phyloP scores from a whole-genome alignment of 306 rosid species.

The Sophora flavescens region DNA sequence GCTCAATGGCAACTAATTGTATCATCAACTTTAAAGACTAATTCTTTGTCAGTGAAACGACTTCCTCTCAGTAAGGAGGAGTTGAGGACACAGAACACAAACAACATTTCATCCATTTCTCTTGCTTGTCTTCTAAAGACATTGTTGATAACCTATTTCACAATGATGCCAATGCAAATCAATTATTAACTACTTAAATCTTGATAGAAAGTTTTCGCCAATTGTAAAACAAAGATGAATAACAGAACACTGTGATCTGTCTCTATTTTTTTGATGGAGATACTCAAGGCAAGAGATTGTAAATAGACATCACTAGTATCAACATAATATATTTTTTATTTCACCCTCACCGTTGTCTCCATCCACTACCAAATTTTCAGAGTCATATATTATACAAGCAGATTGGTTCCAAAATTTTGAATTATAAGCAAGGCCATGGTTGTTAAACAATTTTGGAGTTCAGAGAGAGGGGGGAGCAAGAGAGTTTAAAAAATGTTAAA shows the following conservation, averaged over 20 bases:
- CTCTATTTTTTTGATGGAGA: neutral
- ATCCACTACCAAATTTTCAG: neutral
- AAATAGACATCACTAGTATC: conserved; percentile 34
- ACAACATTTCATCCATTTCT: conserved; percentile 19
- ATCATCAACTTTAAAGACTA: conserved; percentile 15
- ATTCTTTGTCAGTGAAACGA: conserved; percentile 12
- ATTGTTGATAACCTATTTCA: conserved; percentile 26
- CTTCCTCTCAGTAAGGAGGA: conserved; percentile 17
- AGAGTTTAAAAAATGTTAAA: conserved; percentile 12
- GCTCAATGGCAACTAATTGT: conserved; percentile 3
- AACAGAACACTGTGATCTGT: neutral
- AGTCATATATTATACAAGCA: neutral
- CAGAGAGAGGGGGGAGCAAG: neutral
- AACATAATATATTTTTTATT: neutral
- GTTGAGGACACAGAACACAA: neutral
- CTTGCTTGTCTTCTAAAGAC: conserved; percentile 1
- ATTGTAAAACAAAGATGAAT: conserved; percentile 2
- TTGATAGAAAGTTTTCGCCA: neutral
- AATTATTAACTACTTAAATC: neutral
- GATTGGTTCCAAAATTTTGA: conserved; percentile 2
- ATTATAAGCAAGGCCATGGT: conserved; percentile 14
- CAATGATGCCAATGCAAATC: conserved; percentile 3
- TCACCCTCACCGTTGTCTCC: neutral
- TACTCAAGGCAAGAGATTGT: conserved; percentile 14
- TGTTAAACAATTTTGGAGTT: conserved; percentile 10